phyloP scores from a whole-genome alignment of 2,329 filamentous ascomycete species.

The Trichophyton mentagrophytes region DNA sequence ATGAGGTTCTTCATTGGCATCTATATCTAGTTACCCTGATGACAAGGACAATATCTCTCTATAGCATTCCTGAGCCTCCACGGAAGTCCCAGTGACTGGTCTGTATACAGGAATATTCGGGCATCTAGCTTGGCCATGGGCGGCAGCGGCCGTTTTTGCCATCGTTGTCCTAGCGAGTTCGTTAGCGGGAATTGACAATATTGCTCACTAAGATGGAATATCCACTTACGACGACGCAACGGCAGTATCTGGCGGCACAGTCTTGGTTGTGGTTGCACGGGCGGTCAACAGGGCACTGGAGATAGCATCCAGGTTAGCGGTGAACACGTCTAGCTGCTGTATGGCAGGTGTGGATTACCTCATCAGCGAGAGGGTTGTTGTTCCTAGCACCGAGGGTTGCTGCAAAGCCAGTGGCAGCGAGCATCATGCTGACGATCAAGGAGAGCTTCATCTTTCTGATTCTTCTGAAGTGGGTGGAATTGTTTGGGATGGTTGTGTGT shows the following conservation, averaged over 20 bases:
- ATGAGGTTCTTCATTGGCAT: neutral
- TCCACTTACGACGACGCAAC: neutral
- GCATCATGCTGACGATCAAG: slow-evolving; percentile 2
- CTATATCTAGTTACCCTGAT: no score
- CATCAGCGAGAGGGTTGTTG: neutral
- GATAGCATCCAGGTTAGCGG: neutral
- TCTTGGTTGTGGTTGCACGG: neutral
- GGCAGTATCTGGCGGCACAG: neutral
- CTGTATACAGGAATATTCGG: neutral
- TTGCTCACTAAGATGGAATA: neutral
- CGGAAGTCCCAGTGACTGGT: neutral
- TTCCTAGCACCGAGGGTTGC: neutral
- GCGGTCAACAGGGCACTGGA: neutral
- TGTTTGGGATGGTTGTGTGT: neutral
- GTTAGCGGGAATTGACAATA: neutral
- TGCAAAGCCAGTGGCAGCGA: neutral
- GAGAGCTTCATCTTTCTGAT: neutral
- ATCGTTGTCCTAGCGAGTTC: neutral
- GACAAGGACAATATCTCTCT: neutral
- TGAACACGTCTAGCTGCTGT: neutral
- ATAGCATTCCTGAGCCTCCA: neutral
- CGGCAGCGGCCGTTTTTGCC: neutral
- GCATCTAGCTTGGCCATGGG: slow-evolving; percentile 1
- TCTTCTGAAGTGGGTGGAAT: no score
- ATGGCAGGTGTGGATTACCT: neutral